Evolutionary conservation across 257 asterid genomes (phyloP), one percentile per base, ranked within the genome.

Genomic region (Ballota nigra): DNA sequence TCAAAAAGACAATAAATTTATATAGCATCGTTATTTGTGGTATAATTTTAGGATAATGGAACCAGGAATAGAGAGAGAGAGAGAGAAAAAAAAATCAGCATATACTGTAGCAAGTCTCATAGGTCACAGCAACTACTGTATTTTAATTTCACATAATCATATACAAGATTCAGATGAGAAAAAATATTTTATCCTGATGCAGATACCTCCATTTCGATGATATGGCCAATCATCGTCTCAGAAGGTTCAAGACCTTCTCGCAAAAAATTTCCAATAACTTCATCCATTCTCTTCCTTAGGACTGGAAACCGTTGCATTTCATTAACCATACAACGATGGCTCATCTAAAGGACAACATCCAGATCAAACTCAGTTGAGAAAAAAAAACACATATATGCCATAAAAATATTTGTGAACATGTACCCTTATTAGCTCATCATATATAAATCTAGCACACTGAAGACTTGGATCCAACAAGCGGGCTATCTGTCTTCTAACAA

Each of bases 161-260:
- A 28, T 29, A 53, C 19, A 31, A 19, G 47, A 62, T 28, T 45
- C 36, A 61, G 41, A 55, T 60, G 19, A 63, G 62, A 41, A 53
- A 26, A 59, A 26, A 67, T 29, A 33, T 29, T 45, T 18, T 18
- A 34, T 43, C 70, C 10, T 47, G 22, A 55, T 6, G 65, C 69
- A 45, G 15, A 72, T 66, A 92, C 99, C 97, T 95, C 99, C 99
- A 95, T 95, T 79, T 88, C 98, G 74, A 95, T 85, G 67, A 95
- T 80, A 78, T 89, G 92, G 2, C 96, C 92, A 66, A 95, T 92
- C 98, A 95, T 92, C 53, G 92, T 81, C 85, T 92, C 92, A 18
- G 97, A 90, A 24, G 99, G 99, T 69, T 80, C 85, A 80, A 95
- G 96, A 73, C 98, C 99, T 84, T 95, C 97, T 56, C 96, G 86